phyloP scores from a whole-genome alignment of 768 basidiomycete genomes.

The Rhizopogon vulgaris region DNA sequence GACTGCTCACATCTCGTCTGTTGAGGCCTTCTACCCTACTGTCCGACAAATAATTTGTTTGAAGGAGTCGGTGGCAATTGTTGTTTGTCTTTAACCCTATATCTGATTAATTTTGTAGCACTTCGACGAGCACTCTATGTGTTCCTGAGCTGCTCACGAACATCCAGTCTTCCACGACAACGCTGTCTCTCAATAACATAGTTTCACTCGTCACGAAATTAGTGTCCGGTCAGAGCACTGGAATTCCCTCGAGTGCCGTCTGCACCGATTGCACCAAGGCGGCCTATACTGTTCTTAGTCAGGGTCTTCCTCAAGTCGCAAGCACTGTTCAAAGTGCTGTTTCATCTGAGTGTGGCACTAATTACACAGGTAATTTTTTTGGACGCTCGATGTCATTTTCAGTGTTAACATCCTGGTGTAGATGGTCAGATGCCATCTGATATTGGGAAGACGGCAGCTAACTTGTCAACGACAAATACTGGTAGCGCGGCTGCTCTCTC shows the following conservation, averaged over 20 bases:
- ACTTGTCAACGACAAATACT: slow-evolving; percentile 11
- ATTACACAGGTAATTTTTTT: slow-evolving; percentile 42
- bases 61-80: slow-evolving; percentile 44
- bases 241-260: slow-evolving; percentile 31
- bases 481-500: slow-evolving; percentile 18
- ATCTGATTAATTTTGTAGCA: slow-evolving; percentile 15
- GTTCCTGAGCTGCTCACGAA: slow-evolving; percentile 49
- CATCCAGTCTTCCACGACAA: slow-evolving; percentile 34
- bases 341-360: slow-evolving; percentile 38
- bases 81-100: background rate
- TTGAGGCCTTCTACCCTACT: slow-evolving; percentile 53
- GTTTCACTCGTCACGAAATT: slow-evolving; percentile 6
- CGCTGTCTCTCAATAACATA: slow-evolving; percentile 16
- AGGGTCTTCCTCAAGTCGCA: slow-evolving; percentile 30
- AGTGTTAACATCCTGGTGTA: slow-evolving; percentile 9
- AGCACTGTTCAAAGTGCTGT: slow-evolving; percentile 22
- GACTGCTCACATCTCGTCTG: slow-evolving; percentile 25
- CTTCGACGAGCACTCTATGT: slow-evolving; percentile 42
- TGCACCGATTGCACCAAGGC: slow-evolving; percentile 53
- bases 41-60: slow-evolving; percentile 53
- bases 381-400: background rate
- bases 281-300: slow-evolving; percentile 37
- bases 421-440: slow-evolving; percentile 26
- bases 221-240: slow-evolving; percentile 3
- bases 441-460: slow-evolving; percentile 19